Percentiles rank a stretch among this genome's conserved stretches.
These are phyloP conservation scores for Ophiostoma sp. DNA, from an alignment of 2,329 filamentous ascomycete genomes.

Conservation along the genomic window DNA sequence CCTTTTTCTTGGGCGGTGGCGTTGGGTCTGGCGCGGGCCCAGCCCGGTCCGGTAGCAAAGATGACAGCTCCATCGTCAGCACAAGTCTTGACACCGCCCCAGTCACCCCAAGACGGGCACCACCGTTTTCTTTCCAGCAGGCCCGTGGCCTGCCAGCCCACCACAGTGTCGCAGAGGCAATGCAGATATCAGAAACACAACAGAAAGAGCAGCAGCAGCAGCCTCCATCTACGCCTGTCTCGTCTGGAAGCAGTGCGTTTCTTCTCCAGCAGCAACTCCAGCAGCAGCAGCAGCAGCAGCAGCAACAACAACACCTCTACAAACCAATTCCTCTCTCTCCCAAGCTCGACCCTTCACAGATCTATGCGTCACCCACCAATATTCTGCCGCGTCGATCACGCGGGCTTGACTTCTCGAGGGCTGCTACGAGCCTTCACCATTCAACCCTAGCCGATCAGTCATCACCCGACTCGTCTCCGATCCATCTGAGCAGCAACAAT, in stretches of 20 bases:
- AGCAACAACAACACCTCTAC: conserved; percentile 30
- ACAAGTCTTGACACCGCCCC: conserved; percentile 40
- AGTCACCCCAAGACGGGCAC: conserved; percentile 57
- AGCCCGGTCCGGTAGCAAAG: conserved; percentile 52
- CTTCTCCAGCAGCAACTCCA: conserved; percentile 25
- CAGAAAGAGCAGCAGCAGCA: conserved; percentile 29
- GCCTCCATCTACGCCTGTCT: conserved; percentile 22
- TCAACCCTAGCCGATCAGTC: conserved; percentile 85
- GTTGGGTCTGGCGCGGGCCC: conserved; percentile 31
- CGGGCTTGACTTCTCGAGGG: conserved; percentile 86
- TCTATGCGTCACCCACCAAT: conserved; percentile 80
- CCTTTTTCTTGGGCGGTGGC: conserved; percentile 45
- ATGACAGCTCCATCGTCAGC: conserved; percentile 55
- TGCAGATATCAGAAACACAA: conserved; percentile 27
- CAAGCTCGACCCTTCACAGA: conserved; percentile 76
- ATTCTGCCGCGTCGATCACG: conserved; percentile 83
- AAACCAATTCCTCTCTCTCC: conserved; percentile 71
- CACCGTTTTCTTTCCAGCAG: conserved; percentile 45
- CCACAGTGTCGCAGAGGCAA: conserved; percentile 46
- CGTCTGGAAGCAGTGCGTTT: not conserved
- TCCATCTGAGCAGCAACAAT: conserved; percentile 42
- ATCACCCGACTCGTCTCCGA: conserved; percentile 84
- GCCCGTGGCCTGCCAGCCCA: conserved; percentile 56
- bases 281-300: conserved; percentile 23
- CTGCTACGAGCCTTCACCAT: conserved; percentile 90